Evolutionary conservation across 2,329 filamentous ascomycete species (phyloP), one percentile per base, ranked within the genome.

Genomic region (Pseudocercospora vitis): DNA sequence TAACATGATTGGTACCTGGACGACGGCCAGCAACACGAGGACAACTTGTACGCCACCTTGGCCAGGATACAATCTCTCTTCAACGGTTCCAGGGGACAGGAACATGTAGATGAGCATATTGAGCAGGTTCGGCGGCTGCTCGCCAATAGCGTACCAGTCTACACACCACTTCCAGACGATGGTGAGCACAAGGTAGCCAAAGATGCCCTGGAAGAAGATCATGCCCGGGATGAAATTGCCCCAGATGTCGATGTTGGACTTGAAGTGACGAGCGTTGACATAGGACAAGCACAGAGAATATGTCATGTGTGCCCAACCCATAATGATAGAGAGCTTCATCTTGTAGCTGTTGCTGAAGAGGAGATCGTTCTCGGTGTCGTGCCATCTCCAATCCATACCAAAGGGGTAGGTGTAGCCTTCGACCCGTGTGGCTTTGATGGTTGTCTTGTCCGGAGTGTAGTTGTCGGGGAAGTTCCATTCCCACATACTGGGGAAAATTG

Each of bases 91-190:
- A 3, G 94, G 94, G 60, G 86, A 84, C 63, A 99, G 76, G 78
- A 99, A 99, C 95, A 99, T 99, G 81, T 96, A 96, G 68, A 99
- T 99, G 68, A 99, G 80, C 92, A 97, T 97, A 81, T 99, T 99
- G 58, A 99, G 77, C 56, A 99, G 79, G 66, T 91, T 90, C 2
- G 95, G 94, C 1, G 95, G 89, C 58, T 83, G 80, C 63, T 80
- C 70, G 33, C 79, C 84, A 35, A 79, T 80, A 8, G 79, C 83
- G 44, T 76, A 75, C 94, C 94, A 99, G 72, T 99, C 86, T 31
- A 96, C 81, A 7, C 82, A 87, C 94, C 95, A 99, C 76, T 99
- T 99, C 81, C 95, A 97, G 64, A 99, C 76, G 68, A 99, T 96
- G 67, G 89, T 90, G 68, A 96, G 78, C 44, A 95, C 89, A 14